A percentile compares a stretch with the other conserved stretches of the same genome.
Conservation (phyloP, 768 basidiomycete species). For the Suillus brevipes region DNA sequence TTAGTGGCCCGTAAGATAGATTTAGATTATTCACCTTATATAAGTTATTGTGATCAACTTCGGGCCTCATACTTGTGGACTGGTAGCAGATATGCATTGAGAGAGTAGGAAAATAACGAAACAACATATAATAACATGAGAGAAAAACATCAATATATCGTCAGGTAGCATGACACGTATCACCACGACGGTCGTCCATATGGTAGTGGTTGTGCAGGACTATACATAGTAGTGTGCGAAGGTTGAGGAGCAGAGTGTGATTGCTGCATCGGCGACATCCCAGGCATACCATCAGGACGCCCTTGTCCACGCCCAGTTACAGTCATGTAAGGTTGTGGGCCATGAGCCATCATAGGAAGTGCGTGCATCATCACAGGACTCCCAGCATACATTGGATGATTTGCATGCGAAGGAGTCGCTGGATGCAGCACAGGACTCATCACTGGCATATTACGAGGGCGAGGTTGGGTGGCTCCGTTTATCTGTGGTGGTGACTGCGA, state of each 20-base stretch:
- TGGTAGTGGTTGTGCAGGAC: constrained; percentile 22
- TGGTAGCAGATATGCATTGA: constrained; percentile 6
- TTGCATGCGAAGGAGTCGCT: constrained; percentile 42
- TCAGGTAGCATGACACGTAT: constrained; percentile 15
- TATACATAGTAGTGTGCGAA: constrained; percentile 31
- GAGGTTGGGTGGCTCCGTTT: constrained; percentile 33
- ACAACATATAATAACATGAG: constrained; percentile 18
- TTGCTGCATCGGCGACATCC: constrained; percentile 41
- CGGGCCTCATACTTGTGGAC: too few species aligned
- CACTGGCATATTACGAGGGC: constrained; percentile 56
- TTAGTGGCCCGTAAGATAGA: constrained; percentile 15
- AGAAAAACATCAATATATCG: constrained; percentile 36
- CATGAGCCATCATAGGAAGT: constrained; percentile 40
- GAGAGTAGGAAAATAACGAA: constrained; percentile 3
- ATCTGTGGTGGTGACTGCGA: constrained; percentile 40
- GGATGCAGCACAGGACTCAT: constrained; percentile 75
- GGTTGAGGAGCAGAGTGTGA: constrained; percentile 29
- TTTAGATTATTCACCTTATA: constrained; percentile 5
- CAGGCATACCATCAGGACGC: constrained; percentile 47
- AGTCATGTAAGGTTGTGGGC: constrained; percentile 39
- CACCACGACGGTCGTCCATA: constrained; percentile 34
- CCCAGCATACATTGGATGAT: constrained; percentile 55
- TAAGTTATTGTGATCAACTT: constrained; percentile 1
- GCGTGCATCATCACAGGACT: constrained; percentile 70
- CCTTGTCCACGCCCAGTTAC: constrained; percentile 53